Evolutionary conservation across 495 filamentous ascomycete species (phyloP).

Genomic region (Penicillium fimorum): DNA sequence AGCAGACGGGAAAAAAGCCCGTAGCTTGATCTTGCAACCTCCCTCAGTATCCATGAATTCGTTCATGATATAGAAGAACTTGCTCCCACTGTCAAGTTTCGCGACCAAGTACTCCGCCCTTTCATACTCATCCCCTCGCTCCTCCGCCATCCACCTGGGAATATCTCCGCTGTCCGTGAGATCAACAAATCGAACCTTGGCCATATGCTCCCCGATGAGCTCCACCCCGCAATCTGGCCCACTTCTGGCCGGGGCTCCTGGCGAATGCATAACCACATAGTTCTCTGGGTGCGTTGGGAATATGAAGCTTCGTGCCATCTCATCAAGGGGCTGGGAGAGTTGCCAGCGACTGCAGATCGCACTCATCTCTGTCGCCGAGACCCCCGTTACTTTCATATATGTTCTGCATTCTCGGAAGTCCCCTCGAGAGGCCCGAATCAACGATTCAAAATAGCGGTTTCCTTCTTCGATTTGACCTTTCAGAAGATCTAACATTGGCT

Average conservation of each 20-base stretch:
- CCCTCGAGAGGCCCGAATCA: background rate
- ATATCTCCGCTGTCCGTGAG: background rate
- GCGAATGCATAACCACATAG: conserved; percentile 3
- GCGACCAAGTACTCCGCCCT: conserved; percentile 2
- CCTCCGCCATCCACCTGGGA: background rate
- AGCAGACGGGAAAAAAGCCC: conserved; percentile 5
- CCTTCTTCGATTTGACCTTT: conserved; percentile 4
- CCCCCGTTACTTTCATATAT: conserved; percentile 1
- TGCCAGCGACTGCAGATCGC: conserved; percentile 3
- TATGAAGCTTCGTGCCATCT: conserved; percentile 3
- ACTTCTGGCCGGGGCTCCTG: background rate
- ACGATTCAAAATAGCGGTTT: conserved; percentile 3
- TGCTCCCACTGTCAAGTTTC: conserved; percentile 6
- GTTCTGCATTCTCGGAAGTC: background rate
- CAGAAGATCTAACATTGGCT: conserved; percentile 3
- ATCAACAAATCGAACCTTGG: conserved; percentile 5
- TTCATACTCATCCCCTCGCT: background rate
- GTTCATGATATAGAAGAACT: conserved; percentile 10
- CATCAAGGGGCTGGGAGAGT: background rate
- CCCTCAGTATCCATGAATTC: conserved; percentile 6
- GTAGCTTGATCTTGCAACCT: conserved; percentile 6
- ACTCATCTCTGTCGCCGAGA: conserved; percentile 2
- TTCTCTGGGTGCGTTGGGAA: conserved; percentile 6
- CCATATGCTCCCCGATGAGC: conserved; percentile 9
- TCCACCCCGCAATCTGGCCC: background rate